Evolutionary conservation across 2,329 filamentous ascomycete genomes (phyloP), one percentile per base, ranked within the genome.

Genomic region (Raffaelea albimanens): DNA sequence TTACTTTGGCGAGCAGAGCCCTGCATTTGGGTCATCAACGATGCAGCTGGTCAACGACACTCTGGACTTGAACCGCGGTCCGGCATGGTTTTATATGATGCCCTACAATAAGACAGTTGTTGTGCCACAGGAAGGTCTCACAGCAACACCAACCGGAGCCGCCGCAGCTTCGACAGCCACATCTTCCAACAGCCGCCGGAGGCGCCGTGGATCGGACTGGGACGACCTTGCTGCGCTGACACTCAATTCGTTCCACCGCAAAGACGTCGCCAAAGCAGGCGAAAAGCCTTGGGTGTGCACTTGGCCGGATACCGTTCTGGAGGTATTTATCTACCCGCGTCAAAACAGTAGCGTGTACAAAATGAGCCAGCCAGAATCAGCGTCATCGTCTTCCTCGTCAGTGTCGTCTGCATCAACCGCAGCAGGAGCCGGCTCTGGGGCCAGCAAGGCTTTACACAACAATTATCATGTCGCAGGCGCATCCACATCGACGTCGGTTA

Each of bases 211-310:
- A 8, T 16, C n/a, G 3, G 29, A 10, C n/a, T 21, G 19, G n/a
- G 18, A 13, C 25, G 9, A 8, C 8, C 14, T 38, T 8, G 34
- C 14, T 19, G 34, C 14, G 5, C 18, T 38, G 8, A 5, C 13
- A 8, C 13, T 38, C 5, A 38, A 16, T 33, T 29, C 48, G 52
- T 63, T 66, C 44, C 63, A 67, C 48, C 61, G 65, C 13, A 71
- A 69, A 47, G 61, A 60, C 0, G 47, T 67, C 18, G 66, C 66
- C 1, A 58, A 67, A 50, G 58, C 60, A 0, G 76, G 76, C 2
- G 75, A 79, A 42, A 72, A 63, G 49, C 71, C 73, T 1, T 81
- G 77, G 77, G 67, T 80, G 20, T 81, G 77, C 57, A 72, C 65
- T 2, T 81, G 77, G 76, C 72, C 75, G 2, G 65, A 69, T 23